A percentile compares a stretch with the other conserved stretches of the same genome.
Evolutionary conservation across 1,139 yeast species (phyloP).

Genomic region (Lodderomyces theae): DNA sequence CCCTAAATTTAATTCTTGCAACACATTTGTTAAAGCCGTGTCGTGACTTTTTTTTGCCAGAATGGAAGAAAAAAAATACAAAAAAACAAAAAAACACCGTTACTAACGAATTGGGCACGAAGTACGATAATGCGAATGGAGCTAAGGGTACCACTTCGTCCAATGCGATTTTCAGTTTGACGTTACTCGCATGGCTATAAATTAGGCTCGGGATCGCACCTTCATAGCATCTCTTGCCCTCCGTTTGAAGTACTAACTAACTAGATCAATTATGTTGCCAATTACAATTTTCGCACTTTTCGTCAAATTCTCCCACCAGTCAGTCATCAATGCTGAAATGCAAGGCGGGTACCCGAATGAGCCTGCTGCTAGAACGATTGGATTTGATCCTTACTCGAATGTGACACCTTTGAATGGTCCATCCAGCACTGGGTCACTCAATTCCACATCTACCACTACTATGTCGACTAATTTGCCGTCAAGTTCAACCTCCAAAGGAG

Average conservation of each 20-base stretch:
- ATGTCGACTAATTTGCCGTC: neutral
- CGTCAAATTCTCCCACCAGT: neutral
- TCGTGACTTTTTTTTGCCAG: neutral
- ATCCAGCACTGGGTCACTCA: neutral
- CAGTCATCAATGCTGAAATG: neutral
- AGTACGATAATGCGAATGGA: too few relatives aligned
- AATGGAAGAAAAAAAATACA: neutral
- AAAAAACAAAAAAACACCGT: too few relatives aligned
- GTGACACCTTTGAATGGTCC: neutral
- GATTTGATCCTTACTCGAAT: conserved; percentile 1
- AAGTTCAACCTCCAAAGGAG: neutral
- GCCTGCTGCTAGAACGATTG: neutral
- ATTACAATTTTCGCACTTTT: neutral
- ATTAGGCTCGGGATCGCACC: too few relatives aligned
- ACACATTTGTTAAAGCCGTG: neutral
- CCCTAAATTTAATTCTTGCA: neutral
- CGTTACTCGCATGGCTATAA: too few relatives aligned
- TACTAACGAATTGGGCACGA: too few relatives aligned
- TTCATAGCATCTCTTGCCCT: too few relatives aligned
- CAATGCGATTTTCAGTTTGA: too few relatives aligned
- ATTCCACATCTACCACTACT: neutral
- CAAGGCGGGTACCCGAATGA: neutral
- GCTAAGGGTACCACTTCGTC: too few relatives aligned
- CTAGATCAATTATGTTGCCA: neutral
- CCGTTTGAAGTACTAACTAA: too few relatives aligned